These are phyloP conservation scores for Chlorella sp. DNA, from an alignment of 139 green algal species.

Conservation along the genomic window DNA sequence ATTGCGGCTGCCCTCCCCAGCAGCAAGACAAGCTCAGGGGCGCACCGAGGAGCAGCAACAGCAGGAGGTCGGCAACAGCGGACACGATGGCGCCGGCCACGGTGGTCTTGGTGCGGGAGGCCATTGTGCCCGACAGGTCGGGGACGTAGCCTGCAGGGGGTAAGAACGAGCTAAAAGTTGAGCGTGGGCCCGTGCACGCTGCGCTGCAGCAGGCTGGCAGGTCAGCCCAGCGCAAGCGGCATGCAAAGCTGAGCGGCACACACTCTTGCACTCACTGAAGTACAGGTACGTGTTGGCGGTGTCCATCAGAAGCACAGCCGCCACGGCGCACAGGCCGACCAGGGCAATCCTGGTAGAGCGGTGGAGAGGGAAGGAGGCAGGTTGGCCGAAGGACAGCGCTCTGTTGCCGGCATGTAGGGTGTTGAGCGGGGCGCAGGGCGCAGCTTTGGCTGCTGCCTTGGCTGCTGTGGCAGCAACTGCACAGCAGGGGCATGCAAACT, in stretches of 20 bases:
- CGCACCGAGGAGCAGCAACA: too few species aligned
- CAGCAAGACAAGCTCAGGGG: too few species aligned
- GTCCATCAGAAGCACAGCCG: slow-evolving; percentile 26
- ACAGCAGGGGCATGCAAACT: background rate
- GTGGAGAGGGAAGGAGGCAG: too few species aligned
- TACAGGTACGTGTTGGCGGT: slow-evolving; percentile 27
- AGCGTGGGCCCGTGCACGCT: too few species aligned
- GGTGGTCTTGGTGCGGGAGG: too few species aligned
- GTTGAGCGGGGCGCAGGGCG: background rate
- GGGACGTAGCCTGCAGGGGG: slow-evolving; percentile 5
- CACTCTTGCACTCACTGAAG: background rate
- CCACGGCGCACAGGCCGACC: slow-evolving; percentile 14
- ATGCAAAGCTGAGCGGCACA: too few species aligned
- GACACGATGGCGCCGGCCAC: too few species aligned
- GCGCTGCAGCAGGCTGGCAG: too few species aligned
- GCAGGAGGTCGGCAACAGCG: too few species aligned
- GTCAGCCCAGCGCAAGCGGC: too few species aligned
- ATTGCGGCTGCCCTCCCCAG: too few species aligned
- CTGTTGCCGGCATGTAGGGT: background rate
- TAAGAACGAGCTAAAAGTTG: too few species aligned
- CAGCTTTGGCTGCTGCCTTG: background rate
- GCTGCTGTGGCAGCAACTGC: background rate
- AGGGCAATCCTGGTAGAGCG: background rate
- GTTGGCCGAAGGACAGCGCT: background rate
- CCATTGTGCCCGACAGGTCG: background rate